A percentile compares a stretch with the other conserved stretches of the same genome.
phyloP scores from a whole-genome alignment of 2,329 filamentous ascomycete species.

The Fusarium hostae region DNA sequence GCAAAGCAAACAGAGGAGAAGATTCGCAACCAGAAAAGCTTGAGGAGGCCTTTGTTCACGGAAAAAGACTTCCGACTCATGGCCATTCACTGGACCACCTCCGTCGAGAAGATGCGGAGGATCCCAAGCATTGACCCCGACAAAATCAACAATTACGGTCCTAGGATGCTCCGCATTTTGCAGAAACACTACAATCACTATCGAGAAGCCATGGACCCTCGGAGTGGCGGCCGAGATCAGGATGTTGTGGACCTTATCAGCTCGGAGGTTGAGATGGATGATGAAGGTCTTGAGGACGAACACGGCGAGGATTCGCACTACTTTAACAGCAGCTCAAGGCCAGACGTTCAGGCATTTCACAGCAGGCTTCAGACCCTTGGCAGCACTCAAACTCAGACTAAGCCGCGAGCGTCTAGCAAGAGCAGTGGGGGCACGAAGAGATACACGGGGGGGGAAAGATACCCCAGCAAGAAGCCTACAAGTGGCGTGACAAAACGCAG shows the following conservation, averaged over 20 bases:
- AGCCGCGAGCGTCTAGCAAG: constrained; percentile 41
- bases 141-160: constrained; percentile 71
- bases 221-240: constrained; percentile 37
- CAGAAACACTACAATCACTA: constrained; percentile 59
- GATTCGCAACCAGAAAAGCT: constrained; percentile 67
- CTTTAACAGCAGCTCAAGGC: constrained; percentile 50
- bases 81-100: constrained; percentile 75
- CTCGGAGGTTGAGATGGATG: constrained; percentile 54
- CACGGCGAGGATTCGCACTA: constrained; percentile 60
- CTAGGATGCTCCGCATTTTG: constrained; percentile 69
- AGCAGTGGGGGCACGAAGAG: constrained; percentile 45
- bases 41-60: constrained; percentile 72
- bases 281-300: constrained; percentile 52
- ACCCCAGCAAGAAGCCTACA: constrained; percentile 45
- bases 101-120: constrained; percentile 67
- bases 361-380: constrained; percentile 46
- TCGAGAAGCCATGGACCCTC: constrained; percentile 60
- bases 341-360: constrained; percentile 52
- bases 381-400: constrained; percentile 43
- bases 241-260: constrained; percentile 68
- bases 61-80: constrained; percentile 77
- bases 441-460: constrained; percentile 46
- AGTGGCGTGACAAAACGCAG: constrained; percentile 49
- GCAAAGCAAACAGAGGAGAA: constrained; percentile 70
- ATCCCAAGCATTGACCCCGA: constrained; percentile 72